Percentiles rank a stretch among this genome's conserved stretches.
These are phyloP conservation scores for Cytospora leucostoma DNA, from an alignment of 2,329 filamentous ascomycete genomes.

Conservation along the genomic window DNA sequence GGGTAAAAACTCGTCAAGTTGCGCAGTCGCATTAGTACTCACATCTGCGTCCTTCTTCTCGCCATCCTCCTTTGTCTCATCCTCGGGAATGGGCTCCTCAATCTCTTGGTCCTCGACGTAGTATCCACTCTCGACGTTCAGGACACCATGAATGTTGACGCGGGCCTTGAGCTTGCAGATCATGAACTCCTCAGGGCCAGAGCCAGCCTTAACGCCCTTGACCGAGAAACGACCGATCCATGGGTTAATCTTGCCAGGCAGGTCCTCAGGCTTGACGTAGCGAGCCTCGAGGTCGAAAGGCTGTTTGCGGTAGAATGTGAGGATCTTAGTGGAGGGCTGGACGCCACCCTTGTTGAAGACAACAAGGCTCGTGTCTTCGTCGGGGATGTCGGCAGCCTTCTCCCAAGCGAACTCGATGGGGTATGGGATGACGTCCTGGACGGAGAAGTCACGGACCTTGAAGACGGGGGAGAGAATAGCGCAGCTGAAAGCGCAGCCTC, in stretches of 20 bases:
- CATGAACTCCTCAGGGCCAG: constrained; percentile 96
- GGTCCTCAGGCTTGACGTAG: constrained; percentile 81
- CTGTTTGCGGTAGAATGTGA: constrained; percentile 99
- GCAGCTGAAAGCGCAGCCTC: constrained; percentile 95
- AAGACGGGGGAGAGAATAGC: constrained; percentile 96
- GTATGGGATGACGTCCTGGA: constrained; percentile 97
- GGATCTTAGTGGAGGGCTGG: constrained; percentile 97
- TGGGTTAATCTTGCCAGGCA: constrained; percentile 87
- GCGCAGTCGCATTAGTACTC: constrained; percentile 47
- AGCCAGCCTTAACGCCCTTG: constrained; percentile 87
- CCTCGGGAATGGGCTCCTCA: constrained; percentile 85
- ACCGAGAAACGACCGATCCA: constrained; percentile 98
- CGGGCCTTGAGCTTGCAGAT: constrained; percentile 99
- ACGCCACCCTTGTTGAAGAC: constrained; percentile 98
- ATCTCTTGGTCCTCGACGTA: constrained; percentile 98
- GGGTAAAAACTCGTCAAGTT: constrained; percentile 9
- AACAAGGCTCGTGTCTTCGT: constrained; percentile 95
- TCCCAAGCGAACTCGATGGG: constrained; percentile 99
- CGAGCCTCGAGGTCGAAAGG: constrained; percentile 94
- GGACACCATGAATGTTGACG: constrained; percentile 91
- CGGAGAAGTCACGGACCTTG: constrained; percentile 95
- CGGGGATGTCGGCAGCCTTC: constrained; percentile 95
- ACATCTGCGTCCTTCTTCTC: constrained; percentile 72
- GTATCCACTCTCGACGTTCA: constrained; percentile 96
- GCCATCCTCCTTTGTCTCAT: constrained; percentile 51